Percentiles rank a stretch among this genome's conserved stretches.
phyloP scores from a whole-genome alignment of 164 flowering plant genomes.

The Sedum album region DNA sequence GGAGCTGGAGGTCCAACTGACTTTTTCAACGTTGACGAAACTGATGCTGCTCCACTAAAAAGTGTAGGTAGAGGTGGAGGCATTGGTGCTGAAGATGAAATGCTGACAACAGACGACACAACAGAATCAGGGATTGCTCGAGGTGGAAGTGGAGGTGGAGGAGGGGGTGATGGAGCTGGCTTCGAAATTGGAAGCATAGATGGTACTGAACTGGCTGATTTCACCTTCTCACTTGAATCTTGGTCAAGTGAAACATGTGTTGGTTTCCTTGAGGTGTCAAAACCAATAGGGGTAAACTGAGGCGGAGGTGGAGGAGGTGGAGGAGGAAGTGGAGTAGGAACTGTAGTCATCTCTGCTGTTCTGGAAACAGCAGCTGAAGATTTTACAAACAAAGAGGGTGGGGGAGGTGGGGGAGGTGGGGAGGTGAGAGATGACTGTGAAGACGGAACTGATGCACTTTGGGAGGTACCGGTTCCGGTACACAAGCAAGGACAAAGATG shows the following conservation, averaged over 20 bases:
- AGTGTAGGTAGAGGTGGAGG: slow-evolving; percentile 18
- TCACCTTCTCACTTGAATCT: slow-evolving; percentile 9
- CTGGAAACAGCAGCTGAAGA: background rate
- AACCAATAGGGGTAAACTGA: background rate
- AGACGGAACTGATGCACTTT: slow-evolving; percentile 11
- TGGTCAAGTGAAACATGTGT: slow-evolving; percentile 8
- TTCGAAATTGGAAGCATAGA: background rate
- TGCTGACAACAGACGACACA: background rate
- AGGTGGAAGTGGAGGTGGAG: slow-evolving; percentile 19
- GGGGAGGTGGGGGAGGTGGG: slow-evolving; percentile 15
- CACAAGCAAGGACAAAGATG: slow-evolving; percentile 17
- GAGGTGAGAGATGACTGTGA: slow-evolving; percentile 16
- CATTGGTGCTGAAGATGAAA: slow-evolving; percentile 5
- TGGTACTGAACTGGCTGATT: slow-evolving; percentile 8
- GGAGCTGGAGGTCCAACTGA: slow-evolving; percentile 9
- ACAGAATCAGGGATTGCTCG: slow-evolving; percentile 12
- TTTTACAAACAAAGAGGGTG: background rate
- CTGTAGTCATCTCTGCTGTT: slow-evolving; percentile 1
- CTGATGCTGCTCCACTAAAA: slow-evolving; percentile 11
- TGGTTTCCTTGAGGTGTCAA: background rate
- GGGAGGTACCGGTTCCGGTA: slow-evolving; percentile 15
- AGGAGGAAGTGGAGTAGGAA: slow-evolving; percentile 13
- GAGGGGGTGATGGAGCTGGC: slow-evolving; percentile 3
- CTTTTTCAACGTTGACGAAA: slow-evolving; percentile 9
- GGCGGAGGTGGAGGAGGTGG: slow-evolving; percentile 13